Base-by-base conservation (phyloP, 305 asterid species). In the Ruellia speciosa region DNA sequence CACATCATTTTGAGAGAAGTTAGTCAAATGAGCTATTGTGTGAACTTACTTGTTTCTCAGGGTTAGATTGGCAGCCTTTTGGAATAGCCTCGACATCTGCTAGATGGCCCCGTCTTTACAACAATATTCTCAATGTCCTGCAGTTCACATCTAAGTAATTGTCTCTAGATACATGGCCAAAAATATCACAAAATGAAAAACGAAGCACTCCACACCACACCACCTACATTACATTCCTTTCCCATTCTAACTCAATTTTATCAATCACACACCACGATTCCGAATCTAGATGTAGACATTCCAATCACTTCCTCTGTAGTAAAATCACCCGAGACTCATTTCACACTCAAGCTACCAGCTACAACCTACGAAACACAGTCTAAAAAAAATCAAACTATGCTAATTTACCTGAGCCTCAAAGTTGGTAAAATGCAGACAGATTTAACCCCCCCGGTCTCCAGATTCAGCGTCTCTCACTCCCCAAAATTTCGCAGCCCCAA, bases 21-120 rank as follows among this genome's bases (percentile, higher is more conserved):
- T 39, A 43, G 16, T 6, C 45, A 65, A 47, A 63, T 35, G 14
- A 58, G 51, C 62, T 9, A 31, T 53, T 49, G 62, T 34, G 57
- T n/a, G 49, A 40, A 66, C 88, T 67, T 52, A 88, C 97, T 75
- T 75, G 33, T 46, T 67, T 49, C 63, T 77, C 62, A 58, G 79
- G 61, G 81, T 70, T 67, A 70, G 67, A 72, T 77, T 68, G 63
- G 84, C 60, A 74, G 72, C 66, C 52, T 68, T 83, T 64, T 51
- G 43, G 56, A 80, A 67, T 68, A 83, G 66, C 75, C 70, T 78
- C 48, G 94, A 75, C 97, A 86, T 88, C 74, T 68, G 86, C 70
- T 68, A 66, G 67, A 73, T 45, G 54, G 62, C 71, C 65, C 73
- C 71, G 43, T 64, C 69, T 69, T 65, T 63, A 35, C 9, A 58